A percentile compares a stretch with the other conserved stretches of the same genome.
phyloP scores from a whole-genome alignment of 2,329 filamentous ascomycete genomes.

The Cryphonectria japonica region DNA sequence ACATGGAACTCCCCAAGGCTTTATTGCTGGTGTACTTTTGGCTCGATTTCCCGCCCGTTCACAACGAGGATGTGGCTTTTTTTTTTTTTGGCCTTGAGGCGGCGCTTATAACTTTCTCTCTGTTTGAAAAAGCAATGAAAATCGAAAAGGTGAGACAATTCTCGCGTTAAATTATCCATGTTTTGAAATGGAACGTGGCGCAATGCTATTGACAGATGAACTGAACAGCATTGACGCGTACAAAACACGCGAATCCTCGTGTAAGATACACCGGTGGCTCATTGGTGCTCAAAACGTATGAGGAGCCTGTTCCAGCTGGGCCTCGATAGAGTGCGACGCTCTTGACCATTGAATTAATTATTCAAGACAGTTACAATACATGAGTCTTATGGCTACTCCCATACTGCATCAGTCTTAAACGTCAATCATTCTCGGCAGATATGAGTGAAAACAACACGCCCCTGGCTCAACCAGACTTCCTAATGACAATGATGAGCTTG shows the following conservation, averaged over 20 bases:
- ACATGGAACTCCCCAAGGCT: background rate
- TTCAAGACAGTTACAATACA: background rate
- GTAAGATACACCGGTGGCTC: no score
- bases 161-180: background rate
- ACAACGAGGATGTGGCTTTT: background rate
- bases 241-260: background rate
- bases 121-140: no score
- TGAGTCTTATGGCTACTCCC: background rate
- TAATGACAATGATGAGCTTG: background rate
- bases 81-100: no score
- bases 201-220: background rate
- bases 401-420: background rate
- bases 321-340: background rate
- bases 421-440: background rate
- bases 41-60: background rate
- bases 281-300: no score
- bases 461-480: background rate
- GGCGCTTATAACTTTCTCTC: background rate
- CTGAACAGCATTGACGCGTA: background rate
- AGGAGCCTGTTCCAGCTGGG: no score
- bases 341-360: background rate
- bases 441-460: background rate
- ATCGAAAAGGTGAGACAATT: background rate
- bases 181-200: background rate
- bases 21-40: background rate